These are phyloP conservation scores for Musa acuminata DNA, from an alignment of 176 grass and related monocot species.

Conservation along the genomic window DNA sequence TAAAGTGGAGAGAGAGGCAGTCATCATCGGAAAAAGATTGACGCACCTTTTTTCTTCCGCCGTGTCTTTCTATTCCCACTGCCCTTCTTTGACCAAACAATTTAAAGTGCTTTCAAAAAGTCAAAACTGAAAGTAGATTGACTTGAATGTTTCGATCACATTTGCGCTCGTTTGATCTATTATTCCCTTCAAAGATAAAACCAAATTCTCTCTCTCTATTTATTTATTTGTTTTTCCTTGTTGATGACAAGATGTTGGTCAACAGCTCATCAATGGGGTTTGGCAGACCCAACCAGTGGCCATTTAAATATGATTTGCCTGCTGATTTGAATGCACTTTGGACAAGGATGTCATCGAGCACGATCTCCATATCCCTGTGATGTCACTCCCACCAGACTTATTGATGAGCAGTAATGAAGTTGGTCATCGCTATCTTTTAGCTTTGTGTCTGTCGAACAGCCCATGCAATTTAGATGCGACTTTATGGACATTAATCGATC, in stretches of 20 bases:
- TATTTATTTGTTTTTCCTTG: too few relatives aligned
- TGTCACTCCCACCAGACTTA: background rate
- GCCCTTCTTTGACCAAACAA: background rate
- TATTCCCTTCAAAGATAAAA: too few relatives aligned
- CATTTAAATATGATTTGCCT: background rate
- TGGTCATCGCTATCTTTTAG: background rate
- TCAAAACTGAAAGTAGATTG: background rate
- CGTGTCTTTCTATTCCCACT: background rate
- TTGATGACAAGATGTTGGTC: background rate
- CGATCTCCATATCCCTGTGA: background rate
- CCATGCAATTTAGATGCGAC: too few relatives aligned
- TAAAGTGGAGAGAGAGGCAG: too few relatives aligned
- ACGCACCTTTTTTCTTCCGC: too few relatives aligned
- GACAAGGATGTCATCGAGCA: background rate
- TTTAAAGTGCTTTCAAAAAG: background rate
- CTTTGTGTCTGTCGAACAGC: too few relatives aligned
- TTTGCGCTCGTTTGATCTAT: background rate
- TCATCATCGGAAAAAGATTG: too few relatives aligned
- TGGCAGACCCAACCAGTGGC: background rate
- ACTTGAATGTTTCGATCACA: background rate
- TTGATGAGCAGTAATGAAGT: background rate
- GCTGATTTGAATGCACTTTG: background rate
- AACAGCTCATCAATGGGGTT: background rate
- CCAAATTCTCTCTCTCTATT: too few relatives aligned
- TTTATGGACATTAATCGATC: too few relatives aligned